phyloP scores from a whole-genome alignment of 2,329 filamentous ascomycete species.

The Dactylellina leptospora region DNA sequence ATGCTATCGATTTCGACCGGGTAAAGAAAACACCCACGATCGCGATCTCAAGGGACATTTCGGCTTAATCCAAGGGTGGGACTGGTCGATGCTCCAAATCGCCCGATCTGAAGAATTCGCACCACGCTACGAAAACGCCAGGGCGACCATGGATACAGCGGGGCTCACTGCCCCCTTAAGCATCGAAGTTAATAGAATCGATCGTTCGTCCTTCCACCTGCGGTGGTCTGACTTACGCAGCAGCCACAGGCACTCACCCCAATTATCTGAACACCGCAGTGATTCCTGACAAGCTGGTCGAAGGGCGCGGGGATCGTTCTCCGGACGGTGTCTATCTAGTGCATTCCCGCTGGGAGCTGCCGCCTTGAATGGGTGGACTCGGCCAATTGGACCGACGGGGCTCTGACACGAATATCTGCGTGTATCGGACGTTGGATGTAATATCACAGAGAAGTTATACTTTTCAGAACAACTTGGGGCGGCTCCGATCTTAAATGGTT shows the following conservation, averaged over 20 bases:
- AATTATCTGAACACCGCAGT: not conserved
- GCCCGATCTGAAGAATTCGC: slow-evolving; percentile 12
- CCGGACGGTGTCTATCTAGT: not conserved
- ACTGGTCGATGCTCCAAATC: slow-evolving; percentile 22
- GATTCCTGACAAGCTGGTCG: no score
- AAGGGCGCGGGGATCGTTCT: no score
- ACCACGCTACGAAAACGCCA: slow-evolving; percentile 3
- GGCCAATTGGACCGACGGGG: not conserved
- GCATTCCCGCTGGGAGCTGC: not conserved
- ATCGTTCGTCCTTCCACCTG: slow-evolving; percentile 15
- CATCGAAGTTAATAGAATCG: slow-evolving; percentile 24
- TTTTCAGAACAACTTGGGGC: no score
- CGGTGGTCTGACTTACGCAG: no score
- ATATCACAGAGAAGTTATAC: not conserved
- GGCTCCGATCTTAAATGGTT: no score
- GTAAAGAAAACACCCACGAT: not conserved
- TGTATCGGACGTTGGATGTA: not conserved
- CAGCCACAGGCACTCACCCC: not conserved
- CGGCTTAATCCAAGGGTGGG: slow-evolving; percentile 16
- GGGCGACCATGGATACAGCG: slow-evolving; percentile 16
- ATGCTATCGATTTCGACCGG: not conserved
- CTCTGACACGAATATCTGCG: not conserved
- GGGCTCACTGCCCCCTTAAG: not conserved
- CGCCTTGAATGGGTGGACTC: not conserved
- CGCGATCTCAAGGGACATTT: slow-evolving; percentile 14